phyloP scores from a whole-genome alignment of 176 grass and related monocot species.

The Phoenix roebelenii region DNA sequence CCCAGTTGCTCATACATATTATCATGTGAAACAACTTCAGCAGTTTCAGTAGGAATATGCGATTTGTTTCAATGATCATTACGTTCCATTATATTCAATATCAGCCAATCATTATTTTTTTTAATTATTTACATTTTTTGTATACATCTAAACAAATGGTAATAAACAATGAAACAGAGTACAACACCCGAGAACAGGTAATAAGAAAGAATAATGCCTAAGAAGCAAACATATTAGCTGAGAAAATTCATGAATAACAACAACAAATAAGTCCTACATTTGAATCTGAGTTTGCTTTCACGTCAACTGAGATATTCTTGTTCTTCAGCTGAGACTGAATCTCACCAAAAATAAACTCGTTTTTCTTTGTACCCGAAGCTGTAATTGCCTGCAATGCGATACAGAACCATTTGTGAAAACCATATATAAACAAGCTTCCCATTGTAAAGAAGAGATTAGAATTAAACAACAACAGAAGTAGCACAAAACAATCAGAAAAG shows the following conservation, averaged over 20 bases:
- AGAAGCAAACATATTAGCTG: no score
- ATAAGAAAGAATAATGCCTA: no score
- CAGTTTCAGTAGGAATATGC: no score
- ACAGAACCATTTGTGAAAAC: neutral
- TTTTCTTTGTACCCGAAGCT: conserved; percentile 21
- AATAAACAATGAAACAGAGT: neutral
- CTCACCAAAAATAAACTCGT: conserved; percentile 20
- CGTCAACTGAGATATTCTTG: conserved; percentile 22
- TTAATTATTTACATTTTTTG: no score
- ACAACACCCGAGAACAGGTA: neutral
- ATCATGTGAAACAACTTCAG: no score
- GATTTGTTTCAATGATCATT: no score
- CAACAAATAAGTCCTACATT: conserved; percentile 5
- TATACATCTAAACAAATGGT: neutral
- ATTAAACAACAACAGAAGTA: neutral
- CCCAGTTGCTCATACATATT: no score
- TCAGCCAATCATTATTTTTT: no score
- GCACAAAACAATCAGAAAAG: no score
- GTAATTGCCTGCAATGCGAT: conserved; percentile 8
- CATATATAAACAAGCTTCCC: neutral
- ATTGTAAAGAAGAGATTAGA: neutral
- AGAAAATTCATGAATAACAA: no score
- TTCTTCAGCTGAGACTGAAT: conserved; percentile 22
- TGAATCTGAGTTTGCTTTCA: conserved; percentile 24
- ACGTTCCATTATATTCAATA: no score